Conservation (phyloP, 768 basidiomycete genomes). For the Tulasnella sp. region DNA sequence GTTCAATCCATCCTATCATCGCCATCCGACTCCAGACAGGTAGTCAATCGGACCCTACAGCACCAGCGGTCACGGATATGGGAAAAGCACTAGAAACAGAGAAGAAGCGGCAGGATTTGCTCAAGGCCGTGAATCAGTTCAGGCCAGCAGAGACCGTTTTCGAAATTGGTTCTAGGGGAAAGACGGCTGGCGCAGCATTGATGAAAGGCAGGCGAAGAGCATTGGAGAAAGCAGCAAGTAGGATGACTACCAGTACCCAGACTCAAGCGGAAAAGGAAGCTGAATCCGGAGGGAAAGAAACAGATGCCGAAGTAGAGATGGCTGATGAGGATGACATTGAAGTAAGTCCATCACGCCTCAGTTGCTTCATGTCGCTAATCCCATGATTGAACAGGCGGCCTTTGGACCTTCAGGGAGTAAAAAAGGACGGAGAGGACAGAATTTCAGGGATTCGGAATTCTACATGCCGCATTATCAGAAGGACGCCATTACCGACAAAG, state of each 20-base stretch:
- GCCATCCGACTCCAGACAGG: conserved; percentile 5
- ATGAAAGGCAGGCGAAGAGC: conserved; percentile 85
- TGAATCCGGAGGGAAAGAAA: conserved; percentile 20
- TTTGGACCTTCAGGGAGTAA: conserved; percentile 45
- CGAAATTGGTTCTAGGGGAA: conserved; percentile 69
- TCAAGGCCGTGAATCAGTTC: conserved; percentile 70
- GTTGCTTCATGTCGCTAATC: not conserved
- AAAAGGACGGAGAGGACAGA: conserved; percentile 30
- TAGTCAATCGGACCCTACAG: not conserved
- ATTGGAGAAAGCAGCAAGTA: conserved; percentile 49
- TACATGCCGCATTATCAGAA: conserved; percentile 90
- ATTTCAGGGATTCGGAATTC: conserved; percentile 68
- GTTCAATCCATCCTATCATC: conserved; percentile 53
- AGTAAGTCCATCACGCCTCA: conserved; percentile 31
- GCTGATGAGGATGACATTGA: conserved; percentile 67
- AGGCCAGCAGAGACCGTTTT: conserved; percentile 81
- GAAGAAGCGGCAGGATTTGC: conserved; percentile 43
- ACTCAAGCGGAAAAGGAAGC: not conserved
- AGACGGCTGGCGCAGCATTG: conserved; percentile 45
- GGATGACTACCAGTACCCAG: conserved; percentile 17
- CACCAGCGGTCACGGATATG: not conserved
- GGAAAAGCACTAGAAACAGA: conserved; percentile 22
- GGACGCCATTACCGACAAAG: conserved; percentile 76
- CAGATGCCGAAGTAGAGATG: conserved; percentile 43
- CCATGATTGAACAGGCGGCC: conserved; percentile 37